Evolutionary conservation across 1,284 basidiomycete genomes (phyloP).

Genomic region (Phlebopus sp.): DNA sequence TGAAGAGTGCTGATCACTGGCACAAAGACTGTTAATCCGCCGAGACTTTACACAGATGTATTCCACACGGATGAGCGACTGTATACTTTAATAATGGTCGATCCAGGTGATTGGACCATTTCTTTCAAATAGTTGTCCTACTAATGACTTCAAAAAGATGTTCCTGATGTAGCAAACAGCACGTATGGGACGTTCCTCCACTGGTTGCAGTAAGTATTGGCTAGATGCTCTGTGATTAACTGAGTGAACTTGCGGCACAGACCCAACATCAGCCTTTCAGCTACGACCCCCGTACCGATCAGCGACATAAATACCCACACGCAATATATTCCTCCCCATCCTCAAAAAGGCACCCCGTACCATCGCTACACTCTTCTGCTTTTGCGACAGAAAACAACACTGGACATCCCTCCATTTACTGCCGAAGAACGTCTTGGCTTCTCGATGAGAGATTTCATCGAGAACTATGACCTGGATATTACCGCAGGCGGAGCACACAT

Average conservation of each 20-base stretch:
- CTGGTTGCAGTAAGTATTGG: conserved; percentile 74
- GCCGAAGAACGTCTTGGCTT: conserved; percentile 54
- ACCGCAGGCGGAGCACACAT: conserved; percentile 76
- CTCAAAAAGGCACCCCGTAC: conserved; percentile 79
- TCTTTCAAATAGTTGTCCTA: not conserved
- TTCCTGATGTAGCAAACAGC: conserved; percentile 66
- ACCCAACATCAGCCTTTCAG: conserved; percentile 79
- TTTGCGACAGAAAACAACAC: conserved; percentile 60
- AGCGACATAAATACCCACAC: conserved; percentile 51
- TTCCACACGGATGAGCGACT: conserved; percentile 77
- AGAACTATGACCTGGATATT: conserved; percentile 51
- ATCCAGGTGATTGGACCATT: conserved; percentile 61
- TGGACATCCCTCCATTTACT: conserved; percentile 38
- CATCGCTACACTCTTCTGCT: conserved; percentile 83
- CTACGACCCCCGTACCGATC: conserved; percentile 45
- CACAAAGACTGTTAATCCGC: conserved; percentile 57
- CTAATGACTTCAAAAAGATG: conserved; percentile 48
- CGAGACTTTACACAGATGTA: conserved; percentile 66
- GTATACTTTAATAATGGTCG: conserved; percentile 90
- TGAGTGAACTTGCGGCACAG: conserved; percentile 37
- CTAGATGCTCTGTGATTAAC: not conserved
- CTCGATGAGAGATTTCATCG: conserved; percentile 61
- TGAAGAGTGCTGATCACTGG: conserved; percentile 7
- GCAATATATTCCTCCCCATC: conserved; percentile 83
- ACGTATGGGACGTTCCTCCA: conserved; percentile 78